Conservation (phyloP, 2,329 filamentous ascomycete genomes). For the Hysterium pulicare region DNA sequence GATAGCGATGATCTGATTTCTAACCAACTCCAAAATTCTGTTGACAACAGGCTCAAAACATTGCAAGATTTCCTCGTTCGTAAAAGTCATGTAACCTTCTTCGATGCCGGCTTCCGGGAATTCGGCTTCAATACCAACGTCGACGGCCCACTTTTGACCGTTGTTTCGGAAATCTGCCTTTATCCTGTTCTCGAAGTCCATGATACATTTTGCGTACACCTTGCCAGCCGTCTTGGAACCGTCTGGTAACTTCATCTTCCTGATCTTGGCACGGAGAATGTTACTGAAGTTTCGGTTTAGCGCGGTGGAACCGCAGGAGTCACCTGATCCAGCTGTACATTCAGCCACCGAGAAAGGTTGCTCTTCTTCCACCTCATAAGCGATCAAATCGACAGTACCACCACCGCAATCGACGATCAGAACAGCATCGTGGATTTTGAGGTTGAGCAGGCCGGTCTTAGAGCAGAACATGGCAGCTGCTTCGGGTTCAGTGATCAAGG, state of each 20-base stretch:
- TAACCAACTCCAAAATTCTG: slow-evolving; percentile 89
- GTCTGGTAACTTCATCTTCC: slow-evolving; percentile 98
- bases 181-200: slow-evolving; percentile 99
- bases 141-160: slow-evolving; percentile 97
- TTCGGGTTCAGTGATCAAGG: slow-evolving; percentile 92
- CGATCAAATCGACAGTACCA: slow-evolving; percentile 97
- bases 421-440: slow-evolving; percentile 98
- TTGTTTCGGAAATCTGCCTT: slow-evolving; percentile 99
- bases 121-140: slow-evolving; percentile 97
- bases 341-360: slow-evolving; percentile 95
- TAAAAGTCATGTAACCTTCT: slow-evolving; percentile 99
- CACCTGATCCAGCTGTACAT: slow-evolving; percentile 94
- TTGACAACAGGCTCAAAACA: slow-evolving; percentile 99
- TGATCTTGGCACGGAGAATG: slow-evolving; percentile 93
- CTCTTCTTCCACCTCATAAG: slow-evolving; percentile 97
- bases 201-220: slow-evolving; percentile 98
- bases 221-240: slow-evolving; percentile 96
- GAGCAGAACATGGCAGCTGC: slow-evolving; percentile 96
- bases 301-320: slow-evolving; percentile 97
- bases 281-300: slow-evolving; percentile 98
- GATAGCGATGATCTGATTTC: slow-evolving; percentile 98
- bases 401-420: slow-evolving; percentile 97
- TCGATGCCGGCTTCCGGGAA: slow-evolving; percentile 97
- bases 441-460: slow-evolving; percentile 90
- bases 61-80: slow-evolving; percentile 97